Percentiles rank a stretch among this genome's conserved stretches.
Evolutionary conservation across 2,329 filamentous ascomycete genomes (phyloP).

Genomic region (Alternaria panax): DNA sequence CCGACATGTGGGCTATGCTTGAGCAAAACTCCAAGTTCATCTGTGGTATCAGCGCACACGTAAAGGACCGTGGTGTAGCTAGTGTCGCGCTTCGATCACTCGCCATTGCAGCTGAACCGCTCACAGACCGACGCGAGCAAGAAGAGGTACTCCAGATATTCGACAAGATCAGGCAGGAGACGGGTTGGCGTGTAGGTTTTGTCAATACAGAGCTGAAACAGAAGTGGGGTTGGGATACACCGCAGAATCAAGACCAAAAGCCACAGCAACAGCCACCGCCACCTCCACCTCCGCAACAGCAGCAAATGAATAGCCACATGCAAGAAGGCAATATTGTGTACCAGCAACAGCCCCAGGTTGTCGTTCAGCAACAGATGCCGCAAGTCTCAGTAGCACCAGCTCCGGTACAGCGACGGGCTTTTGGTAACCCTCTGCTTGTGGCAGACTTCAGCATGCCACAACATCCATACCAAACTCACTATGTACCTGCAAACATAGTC

Average conservation of each 20-base stretch:
- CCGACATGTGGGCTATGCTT: constrained; percentile 74
- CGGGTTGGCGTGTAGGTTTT: constrained; percentile 78
- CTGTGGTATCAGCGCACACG: constrained; percentile 87
- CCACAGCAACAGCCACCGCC: constrained; percentile 30
- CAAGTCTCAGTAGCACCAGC: constrained; percentile 25
- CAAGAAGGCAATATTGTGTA: constrained; percentile 25
- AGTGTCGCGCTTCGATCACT: constrained; percentile 81
- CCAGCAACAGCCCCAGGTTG: constrained; percentile 23
- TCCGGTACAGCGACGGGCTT: constrained; percentile 52
- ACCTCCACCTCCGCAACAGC: constrained; percentile 28
- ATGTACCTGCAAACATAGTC: constrained; percentile 72
- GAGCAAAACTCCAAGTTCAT: constrained; percentile 81
- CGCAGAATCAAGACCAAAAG: constrained; percentile 51
- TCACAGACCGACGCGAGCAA: constrained; percentile 75
- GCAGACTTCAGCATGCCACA: constrained; percentile 80
- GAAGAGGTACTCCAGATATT: constrained; percentile 82
- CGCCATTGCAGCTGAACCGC: constrained; percentile 75
- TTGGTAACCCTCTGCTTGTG: constrained; percentile 73
- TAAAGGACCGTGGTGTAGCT: constrained; percentile 79
- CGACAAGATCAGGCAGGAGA: constrained; percentile 75
- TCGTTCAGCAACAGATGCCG: constrained; percentile 30
- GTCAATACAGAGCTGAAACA: constrained; percentile 76
- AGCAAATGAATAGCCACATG: constrained; percentile 21
- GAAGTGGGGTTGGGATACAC: constrained; percentile 74
- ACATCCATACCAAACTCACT: constrained; percentile 82